These are phyloP conservation scores for Delonix regia DNA, from an alignment of 306 rosid genomes.

Conservation along the genomic window DNA sequence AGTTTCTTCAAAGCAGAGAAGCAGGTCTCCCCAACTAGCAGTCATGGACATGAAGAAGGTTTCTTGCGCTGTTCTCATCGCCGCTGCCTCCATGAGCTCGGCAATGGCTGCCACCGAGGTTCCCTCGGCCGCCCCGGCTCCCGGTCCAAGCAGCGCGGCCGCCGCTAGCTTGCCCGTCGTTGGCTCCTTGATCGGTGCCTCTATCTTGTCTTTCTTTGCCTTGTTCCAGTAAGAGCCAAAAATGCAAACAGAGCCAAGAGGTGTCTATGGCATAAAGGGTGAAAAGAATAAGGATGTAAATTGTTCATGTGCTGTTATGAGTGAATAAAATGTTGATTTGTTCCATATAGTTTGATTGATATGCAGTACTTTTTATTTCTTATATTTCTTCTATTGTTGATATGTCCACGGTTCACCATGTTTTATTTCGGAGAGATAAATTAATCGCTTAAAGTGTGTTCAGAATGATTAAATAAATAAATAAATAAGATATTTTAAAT, in stretches of 20 bases:
- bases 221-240: slow-evolving; percentile 47
- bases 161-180: slow-evolving; percentile 50
- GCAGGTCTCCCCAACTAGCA: slow-evolving; percentile 39
- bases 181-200: slow-evolving; percentile 72
- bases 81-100: slow-evolving; percentile 47
- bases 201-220: slow-evolving; percentile 60
- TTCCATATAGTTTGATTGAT: neutral
- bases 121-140: slow-evolving; percentile 47
- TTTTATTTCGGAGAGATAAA: no score
- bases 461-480: no score
- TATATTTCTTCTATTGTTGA: neutral
- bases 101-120: slow-evolving; percentile 39
- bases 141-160: slow-evolving; percentile 52
- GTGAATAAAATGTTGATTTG: slow-evolving; percentile 32
- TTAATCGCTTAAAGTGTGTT: neutral
- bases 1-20: slow-evolving; percentile 6
- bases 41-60: slow-evolving; percentile 55
- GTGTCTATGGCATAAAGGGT: neutral
- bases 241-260: neutral
- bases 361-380: neutral
- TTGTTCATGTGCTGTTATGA: slow-evolving; percentile 10
- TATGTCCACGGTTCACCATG: no score
- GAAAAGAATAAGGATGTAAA: neutral
- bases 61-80: slow-evolving; percentile 44
- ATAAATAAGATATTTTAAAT: no score